Conservation (phyloP, 116 monocot genomes). For the Zostera marina region DNA sequence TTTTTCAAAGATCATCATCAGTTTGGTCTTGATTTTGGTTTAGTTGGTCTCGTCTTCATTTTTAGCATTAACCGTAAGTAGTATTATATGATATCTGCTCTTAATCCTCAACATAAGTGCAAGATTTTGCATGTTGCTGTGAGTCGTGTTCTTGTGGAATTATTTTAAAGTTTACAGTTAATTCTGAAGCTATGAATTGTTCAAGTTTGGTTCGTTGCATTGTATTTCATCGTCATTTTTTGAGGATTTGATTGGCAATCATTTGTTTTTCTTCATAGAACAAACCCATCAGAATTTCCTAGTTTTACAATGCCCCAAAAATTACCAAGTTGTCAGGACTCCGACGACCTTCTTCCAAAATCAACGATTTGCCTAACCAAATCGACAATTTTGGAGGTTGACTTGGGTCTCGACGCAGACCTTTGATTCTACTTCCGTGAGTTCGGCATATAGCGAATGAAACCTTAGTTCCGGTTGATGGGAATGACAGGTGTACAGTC, state of each 20-base stretch:
- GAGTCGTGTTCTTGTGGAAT: slow-evolving; percentile 29
- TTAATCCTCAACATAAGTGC: slow-evolving; percentile 23
- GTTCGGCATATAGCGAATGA: too few relatives aligned
- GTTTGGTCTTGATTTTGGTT: too few relatives aligned
- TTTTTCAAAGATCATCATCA: too few relatives aligned
- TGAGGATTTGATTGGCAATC: slow-evolving; percentile 21
- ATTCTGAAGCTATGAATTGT: slow-evolving; percentile 16
- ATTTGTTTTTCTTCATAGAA: slow-evolving; percentile 10
- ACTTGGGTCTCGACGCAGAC: too few relatives aligned
- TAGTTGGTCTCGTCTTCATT: background rate
- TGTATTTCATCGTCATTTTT: slow-evolving; percentile 8
- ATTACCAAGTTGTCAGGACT: too few relatives aligned
- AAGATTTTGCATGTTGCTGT: slow-evolving; percentile 17
- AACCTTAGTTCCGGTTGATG: too few relatives aligned
- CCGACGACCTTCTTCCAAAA: too few relatives aligned
- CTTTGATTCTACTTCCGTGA: too few relatives aligned
- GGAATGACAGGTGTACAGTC: too few relatives aligned
- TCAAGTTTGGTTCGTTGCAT: slow-evolving; percentile 12
- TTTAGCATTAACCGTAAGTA: slow-evolving; percentile 5
- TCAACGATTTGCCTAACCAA: too few relatives aligned
- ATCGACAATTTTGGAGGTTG: too few relatives aligned
- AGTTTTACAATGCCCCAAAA: too few relatives aligned
- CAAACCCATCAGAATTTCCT: slow-evolving; percentile 4
- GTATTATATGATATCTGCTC: slow-evolving; percentile 15
- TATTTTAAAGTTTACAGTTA: slow-evolving; percentile 6